Conservation (phyloP, 2,329 filamentous ascomycete species). For the Trichophyton simii region DNA sequence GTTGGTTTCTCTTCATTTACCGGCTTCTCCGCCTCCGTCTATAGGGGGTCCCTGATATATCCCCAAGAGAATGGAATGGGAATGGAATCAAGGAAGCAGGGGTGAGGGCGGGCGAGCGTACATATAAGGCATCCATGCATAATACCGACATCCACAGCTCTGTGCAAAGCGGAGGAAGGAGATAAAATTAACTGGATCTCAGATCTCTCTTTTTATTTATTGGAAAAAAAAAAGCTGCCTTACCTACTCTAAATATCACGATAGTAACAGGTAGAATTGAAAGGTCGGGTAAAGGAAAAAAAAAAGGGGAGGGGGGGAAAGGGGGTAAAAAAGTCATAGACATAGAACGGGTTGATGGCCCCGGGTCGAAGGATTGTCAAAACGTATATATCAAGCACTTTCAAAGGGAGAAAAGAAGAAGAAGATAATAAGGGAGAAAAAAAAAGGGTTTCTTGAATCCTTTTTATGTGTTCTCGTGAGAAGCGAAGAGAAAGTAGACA, state of each 20-base stretch:
- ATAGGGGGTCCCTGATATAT: too few species aligned
- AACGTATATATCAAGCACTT: neutral
- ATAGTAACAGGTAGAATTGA: neutral
- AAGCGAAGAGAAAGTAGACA: neutral
- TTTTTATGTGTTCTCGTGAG: neutral
- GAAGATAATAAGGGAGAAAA: neutral
- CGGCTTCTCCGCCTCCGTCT: too few species aligned
- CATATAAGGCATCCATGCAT: neutral
- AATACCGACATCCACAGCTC: neutral
- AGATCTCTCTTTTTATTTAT: neutral
- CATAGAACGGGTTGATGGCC: neutral
- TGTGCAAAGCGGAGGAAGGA: neutral
- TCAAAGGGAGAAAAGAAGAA: neutral
- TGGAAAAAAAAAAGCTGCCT: neutral
- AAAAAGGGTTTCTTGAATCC: neutral
- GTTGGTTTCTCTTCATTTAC: too few species aligned
- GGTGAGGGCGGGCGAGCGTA: neutral
- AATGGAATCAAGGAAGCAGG: constrained; percentile 23
- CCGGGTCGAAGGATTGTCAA: neutral
- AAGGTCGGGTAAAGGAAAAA: neutral
- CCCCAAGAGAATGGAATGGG: too few species aligned
- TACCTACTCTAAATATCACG: neutral
- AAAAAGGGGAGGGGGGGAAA: neutral
- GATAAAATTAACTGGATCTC: neutral
- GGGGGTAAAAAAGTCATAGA: neutral